These are phyloP conservation scores for Stephanodiscus minutulus DNA, from an alignment of 108 stramenopile species.

Conservation along the genomic window DNA sequence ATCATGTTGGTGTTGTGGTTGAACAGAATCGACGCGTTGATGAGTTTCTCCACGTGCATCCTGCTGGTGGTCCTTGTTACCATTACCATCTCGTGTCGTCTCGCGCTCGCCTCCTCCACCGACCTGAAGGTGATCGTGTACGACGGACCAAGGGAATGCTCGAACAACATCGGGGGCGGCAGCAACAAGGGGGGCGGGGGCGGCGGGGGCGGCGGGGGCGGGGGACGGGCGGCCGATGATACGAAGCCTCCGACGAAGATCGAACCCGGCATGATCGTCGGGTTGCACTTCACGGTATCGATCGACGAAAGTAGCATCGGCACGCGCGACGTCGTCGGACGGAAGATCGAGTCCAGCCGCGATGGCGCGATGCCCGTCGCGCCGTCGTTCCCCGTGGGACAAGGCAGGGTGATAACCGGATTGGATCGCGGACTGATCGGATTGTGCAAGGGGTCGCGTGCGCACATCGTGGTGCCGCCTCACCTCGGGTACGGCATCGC, in stretches of 20 bases:
- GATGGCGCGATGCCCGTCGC: constrained; percentile 32
- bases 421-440: constrained; percentile 40
- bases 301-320: constrained; percentile 18
- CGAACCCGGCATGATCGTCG: constrained; percentile 9
- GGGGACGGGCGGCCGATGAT: too few species aligned
- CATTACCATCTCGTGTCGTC: background rate
- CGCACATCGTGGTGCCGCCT: constrained; percentile 31
- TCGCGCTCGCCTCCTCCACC: constrained; percentile 3
- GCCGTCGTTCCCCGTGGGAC: constrained; percentile 29
- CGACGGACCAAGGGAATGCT: constrained; percentile 31
- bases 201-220: constrained; percentile 2
- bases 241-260: constrained; percentile 27
- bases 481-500: constrained; percentile 24
- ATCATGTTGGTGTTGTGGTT: too few species aligned
- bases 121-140: constrained; percentile 33
- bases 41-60: background rate
- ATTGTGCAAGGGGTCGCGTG: constrained; percentile 24
- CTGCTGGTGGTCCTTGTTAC: background rate
- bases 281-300: constrained; percentile 38
- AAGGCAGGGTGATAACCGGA: constrained; percentile 39
- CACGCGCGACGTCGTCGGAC: constrained; percentile 1
- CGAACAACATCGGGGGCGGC: background rate
- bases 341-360: constrained; percentile 30
- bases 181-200: background rate
- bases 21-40: background rate